phyloP scores from a whole-genome alignment of 352 stramenopile species.

The Phytophthora pluvialis region DNA sequence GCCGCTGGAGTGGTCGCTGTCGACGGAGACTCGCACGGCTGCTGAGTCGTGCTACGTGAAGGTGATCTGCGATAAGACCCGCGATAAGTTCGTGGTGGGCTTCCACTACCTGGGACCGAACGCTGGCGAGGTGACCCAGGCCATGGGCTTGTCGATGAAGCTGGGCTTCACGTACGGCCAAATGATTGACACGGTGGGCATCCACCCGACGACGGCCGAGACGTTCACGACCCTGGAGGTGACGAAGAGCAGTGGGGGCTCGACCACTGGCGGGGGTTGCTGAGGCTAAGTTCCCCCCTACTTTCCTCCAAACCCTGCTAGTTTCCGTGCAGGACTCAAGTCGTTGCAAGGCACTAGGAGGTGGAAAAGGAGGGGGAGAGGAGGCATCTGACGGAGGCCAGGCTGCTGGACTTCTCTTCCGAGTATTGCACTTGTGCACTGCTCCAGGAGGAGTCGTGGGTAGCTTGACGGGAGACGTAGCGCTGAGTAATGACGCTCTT shows the following conservation, averaged over 20 bases:
- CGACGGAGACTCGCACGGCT: slow-evolving; percentile 50
- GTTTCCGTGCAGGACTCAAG: slow-evolving; percentile 14
- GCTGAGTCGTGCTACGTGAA: slow-evolving; percentile 94
- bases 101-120: slow-evolving; percentile 99
- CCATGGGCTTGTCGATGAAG: slow-evolving; percentile 96
- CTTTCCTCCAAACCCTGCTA: slow-evolving; percentile 49
- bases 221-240: slow-evolving; percentile 94
- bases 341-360: slow-evolving; percentile 8
- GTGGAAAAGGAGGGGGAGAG: slow-evolving; percentile 38
- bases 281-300: slow-evolving; percentile 93
- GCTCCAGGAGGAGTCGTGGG: slow-evolving; percentile 11
- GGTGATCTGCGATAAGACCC: slow-evolving; percentile 93
- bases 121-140: slow-evolving; percentile 95
- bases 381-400: slow-evolving; percentile 37
- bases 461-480: slow-evolving; percentile 23
- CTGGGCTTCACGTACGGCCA: slow-evolving; percentile 94
- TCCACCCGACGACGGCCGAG: slow-evolving; percentile 97
- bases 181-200: slow-evolving; percentile 94
- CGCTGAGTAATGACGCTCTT: slow-evolving; percentile 79
- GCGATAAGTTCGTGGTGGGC: slow-evolving; percentile 92
- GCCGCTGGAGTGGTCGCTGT: slow-evolving; percentile 95
- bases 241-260: slow-evolving; percentile 94
- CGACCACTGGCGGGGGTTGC: slow-evolving; percentile 94
- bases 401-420: slow-evolving; percentile 15
- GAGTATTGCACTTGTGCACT: slow-evolving; percentile 1